A percentile compares a stretch with the other conserved stretches of the same genome.
These are phyloP conservation scores for Globisporangium uncinulatum DNA, from an alignment of 352 stramenopile species.

Conservation along the genomic window DNA sequence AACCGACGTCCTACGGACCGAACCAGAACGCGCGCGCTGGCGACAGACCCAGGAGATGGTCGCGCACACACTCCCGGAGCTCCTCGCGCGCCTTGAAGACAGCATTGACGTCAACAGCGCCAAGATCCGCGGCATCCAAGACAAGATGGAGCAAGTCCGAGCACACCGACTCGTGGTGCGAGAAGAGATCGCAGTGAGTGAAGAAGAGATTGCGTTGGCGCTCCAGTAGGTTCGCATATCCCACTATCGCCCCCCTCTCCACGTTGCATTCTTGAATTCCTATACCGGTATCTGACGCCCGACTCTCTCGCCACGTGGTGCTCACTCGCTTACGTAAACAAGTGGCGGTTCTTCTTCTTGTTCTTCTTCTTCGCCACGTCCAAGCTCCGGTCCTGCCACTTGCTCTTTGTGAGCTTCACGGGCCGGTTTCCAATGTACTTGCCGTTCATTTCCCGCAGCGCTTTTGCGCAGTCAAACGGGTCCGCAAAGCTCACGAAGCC, in stretches of 20 bases:
- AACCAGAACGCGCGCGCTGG: conserved; percentile 39
- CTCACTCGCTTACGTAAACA: conserved; percentile 36
- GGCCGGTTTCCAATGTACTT: conserved; percentile 94
- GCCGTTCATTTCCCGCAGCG: conserved; percentile 95
- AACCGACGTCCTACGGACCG: conserved; percentile 19
- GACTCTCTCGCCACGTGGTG: background rate
- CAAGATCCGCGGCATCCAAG: conserved; percentile 52
- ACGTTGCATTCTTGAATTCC: background rate
- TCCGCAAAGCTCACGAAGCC: conserved; percentile 95
- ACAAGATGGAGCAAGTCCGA: conserved; percentile 50
- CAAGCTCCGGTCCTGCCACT: conserved; percentile 94
- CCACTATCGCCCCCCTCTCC: too few species aligned
- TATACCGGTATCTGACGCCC: background rate
- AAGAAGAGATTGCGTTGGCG: conserved; percentile 54
- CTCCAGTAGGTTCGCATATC: conserved; percentile 15
- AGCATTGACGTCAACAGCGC: conserved; percentile 60
- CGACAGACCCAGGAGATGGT: conserved; percentile 51
- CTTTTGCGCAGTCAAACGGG: conserved; percentile 92
- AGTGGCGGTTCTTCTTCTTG: conserved; percentile 73
- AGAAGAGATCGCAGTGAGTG: conserved; percentile 50
- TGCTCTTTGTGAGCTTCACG: conserved; percentile 93
- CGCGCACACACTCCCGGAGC: conserved; percentile 34
- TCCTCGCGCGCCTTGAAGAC: conserved; percentile 46
- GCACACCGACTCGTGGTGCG: conserved; percentile 40
- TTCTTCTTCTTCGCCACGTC: conserved; percentile 88